Evolutionary conservation across 1,284 basidiomycete species (phyloP), one percentile per base, ranked within the genome.

Genomic region (Boletus smithii): DNA sequence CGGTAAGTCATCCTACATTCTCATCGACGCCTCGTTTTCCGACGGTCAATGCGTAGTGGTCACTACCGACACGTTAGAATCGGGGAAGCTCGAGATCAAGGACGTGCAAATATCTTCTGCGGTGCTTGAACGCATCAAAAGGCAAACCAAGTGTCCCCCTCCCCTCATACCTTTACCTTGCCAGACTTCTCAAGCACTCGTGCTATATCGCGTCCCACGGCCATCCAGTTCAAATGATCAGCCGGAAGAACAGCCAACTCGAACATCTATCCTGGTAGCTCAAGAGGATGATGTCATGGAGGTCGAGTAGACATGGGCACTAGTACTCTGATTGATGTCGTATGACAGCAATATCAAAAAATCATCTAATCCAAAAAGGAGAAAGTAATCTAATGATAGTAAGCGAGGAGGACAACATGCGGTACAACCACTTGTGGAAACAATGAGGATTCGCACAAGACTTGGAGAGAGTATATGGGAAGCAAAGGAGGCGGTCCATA

Each of bases 281-380:
- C 38, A 32, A 24, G 73, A 71, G 44, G 75, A 76, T 34, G 76
- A 81, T 64, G 74, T 74, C 34, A 85, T 85, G 83, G 80, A 85
- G 54, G 64, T 84, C 29, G 81, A 81, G 47, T 57, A 60, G 46
- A 48, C 41, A 27, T 27, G 20, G 17, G 9, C 26, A 27, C 9
- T n/a, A n/a, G n/a, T n/a, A n/a, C n/a, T n/a, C n/a, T n/a, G n/a
- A 29, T 22, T 20, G 17, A 35, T 36, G 42, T 44, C 23, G 16
- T 34, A 35, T 11, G 18, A 23, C 26, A 29, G 26, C 38, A 8
- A 23, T 24, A 43, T 17, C 17, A 41, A 34, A 36, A 46, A 38
- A 18, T 20, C 8, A 22, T 46, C 38, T 46, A 44, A 44, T 44
- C 35, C 43, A 44, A 47, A 41, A 46, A 36, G 27, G 39, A 32